Evolutionary conservation across 164 flowering plant genomes (phyloP), one percentile per base, ranked within the genome.

Genomic region (Umbellularia californica): DNA sequence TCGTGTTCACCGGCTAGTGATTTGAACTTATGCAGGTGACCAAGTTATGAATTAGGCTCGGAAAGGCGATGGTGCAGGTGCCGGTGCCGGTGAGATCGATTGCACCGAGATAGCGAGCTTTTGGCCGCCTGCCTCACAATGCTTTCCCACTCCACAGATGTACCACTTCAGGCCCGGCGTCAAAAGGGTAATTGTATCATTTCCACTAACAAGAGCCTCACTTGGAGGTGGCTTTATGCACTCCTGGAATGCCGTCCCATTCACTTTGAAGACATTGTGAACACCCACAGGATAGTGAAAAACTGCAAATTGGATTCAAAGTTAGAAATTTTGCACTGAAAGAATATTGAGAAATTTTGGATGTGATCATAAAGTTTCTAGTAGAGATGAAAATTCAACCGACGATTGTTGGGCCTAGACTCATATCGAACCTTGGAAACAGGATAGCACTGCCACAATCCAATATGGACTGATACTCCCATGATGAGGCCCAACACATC

Each of bases 81-180:
- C 41, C 1, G 52, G 67, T 4, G 24, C 14, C 14, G 20, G 4
- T 6, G 27, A 58, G 14, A 28, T 19, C 19, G 9, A 13, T 20
- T 17, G 1, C 1, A 73, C 73, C 6, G 72, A 69, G 60, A 78
- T 77, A 27, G 13, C 71, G 13, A 81, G 80, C 72, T 78, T 78
- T 69, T 64, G 76, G n/a, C 77, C 75, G 2, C 71, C 62, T 1
- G 25, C 7, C 4, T 72, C 72, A 64, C 83, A 77, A 24, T 77
- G 78, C 58, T 55, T 28, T 17, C 68, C 67, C 1, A 75, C 71
- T n/a, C 78, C 83, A 33, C 80, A 81, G 47, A 81, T 72, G 75
- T 81, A 81, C 80, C 80, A 77, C 58, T 81, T 81, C 27, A 35
- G 75, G 24, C 81, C 77, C 9, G 79, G 72, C 2, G 72, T 35